Evolutionary conservation across 2,329 filamentous ascomycete species (phyloP).

Genomic region (Fusarium fujikuroi): DNA sequence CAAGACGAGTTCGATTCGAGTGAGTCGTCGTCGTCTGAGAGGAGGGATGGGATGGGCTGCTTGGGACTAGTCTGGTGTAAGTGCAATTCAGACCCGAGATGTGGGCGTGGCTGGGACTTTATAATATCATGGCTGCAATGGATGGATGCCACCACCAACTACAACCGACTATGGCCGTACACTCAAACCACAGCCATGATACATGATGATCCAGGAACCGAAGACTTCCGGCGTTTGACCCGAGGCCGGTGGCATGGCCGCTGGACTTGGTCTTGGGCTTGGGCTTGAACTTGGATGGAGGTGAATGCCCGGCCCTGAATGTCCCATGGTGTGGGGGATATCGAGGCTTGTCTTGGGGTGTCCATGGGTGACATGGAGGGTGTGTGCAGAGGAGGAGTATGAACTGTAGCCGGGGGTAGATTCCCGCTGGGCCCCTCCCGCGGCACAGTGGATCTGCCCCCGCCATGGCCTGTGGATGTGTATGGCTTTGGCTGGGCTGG

Average conservation of each 20-base stretch:
- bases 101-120: constrained; percentile 34
- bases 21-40: constrained; percentile 17
- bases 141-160: constrained; percentile 15
- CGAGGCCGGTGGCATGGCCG: constrained; percentile 34
- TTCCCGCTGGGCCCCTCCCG: constrained; percentile 36
- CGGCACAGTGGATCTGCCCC: constrained; percentile 35
- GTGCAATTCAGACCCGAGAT: constrained; percentile 23
- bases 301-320: constrained; percentile 34
- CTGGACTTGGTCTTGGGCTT: not conserved
- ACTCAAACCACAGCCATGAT: constrained; percentile 31
- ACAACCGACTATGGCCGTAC: constrained; percentile 31
- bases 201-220: constrained; percentile 37
- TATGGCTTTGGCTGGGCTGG: not conserved
- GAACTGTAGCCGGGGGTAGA: constrained; percentile 37
- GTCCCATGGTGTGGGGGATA: constrained; percentile 29
- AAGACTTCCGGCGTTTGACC: constrained; percentile 43
- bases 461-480: constrained; percentile 4
- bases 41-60: constrained; percentile 2
- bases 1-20: constrained; percentile 17
- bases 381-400: constrained; percentile 14
- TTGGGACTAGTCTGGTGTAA: constrained; percentile 30
- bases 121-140: constrained; percentile 41
- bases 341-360: constrained; percentile 21
- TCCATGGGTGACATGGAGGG: constrained; percentile 11
- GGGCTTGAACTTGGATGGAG: constrained; percentile 10